Conservation (phyloP, 495 filamentous ascomycete species). For the Beverwykella pulmonaria region DNA sequence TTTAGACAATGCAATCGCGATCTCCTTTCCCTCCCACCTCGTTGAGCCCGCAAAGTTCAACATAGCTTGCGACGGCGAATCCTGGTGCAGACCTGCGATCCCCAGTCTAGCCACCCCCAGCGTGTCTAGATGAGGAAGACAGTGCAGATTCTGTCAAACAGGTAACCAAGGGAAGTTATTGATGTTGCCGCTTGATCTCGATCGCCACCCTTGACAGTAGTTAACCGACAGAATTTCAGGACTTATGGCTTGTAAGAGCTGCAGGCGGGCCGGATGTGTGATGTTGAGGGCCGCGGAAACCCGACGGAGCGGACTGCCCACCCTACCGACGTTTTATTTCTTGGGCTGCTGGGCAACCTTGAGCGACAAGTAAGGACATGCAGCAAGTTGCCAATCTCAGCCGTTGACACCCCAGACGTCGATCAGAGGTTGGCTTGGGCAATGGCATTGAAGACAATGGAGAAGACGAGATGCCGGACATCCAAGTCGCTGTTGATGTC, state of each 20-base stretch:
- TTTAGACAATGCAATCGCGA: neutral
- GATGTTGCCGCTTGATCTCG: neutral
- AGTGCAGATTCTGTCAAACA: neutral
- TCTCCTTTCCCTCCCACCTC: neutral
- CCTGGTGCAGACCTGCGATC: neutral
- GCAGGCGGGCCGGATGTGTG: neutral
- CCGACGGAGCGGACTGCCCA: neutral
- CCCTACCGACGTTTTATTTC: no score
- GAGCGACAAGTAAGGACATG: neutral
- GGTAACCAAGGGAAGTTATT: neutral
- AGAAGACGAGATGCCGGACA: neutral
- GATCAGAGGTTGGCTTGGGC: neutral
- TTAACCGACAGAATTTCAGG: neutral
- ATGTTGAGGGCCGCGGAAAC: neutral
- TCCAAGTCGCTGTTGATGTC: neutral
- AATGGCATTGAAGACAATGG: neutral
- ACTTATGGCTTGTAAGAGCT: neutral
- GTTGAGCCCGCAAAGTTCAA: neutral
- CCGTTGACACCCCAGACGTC: neutral
- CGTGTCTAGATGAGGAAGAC: neutral
- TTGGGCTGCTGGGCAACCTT: no score
- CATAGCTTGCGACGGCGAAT: neutral
- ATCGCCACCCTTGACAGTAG: neutral
- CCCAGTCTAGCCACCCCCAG: neutral
- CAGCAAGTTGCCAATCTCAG: neutral